Evolutionary conservation across 192 early-diverging fungal species (phyloP), one percentile per base, ranked within the genome.

Genomic region (Gonapodya sp.): DNA sequence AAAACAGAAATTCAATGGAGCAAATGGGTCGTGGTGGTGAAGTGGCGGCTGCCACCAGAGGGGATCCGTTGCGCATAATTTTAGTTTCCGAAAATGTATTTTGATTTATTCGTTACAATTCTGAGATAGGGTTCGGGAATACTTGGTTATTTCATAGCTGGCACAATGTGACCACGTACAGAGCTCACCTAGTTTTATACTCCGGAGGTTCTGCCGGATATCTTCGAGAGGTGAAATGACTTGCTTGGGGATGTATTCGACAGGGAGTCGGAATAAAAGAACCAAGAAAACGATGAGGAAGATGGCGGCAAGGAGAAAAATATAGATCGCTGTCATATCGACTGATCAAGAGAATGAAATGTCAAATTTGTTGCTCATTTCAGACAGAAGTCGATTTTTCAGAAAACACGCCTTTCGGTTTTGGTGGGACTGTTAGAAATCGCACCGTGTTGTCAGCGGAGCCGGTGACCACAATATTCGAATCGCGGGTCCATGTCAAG

Each of bases 381-480:
- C 46, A 64, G 24, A 64, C 46, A 24, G 8, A 64, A 64, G 46
- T n/a, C n/a, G n/a, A 64, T 8, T 64, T 8, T 16, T 64, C 8
- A 24, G 46, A 77, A 33, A 16, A 31, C 75, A 31, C 34, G 31
- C 75, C 75, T 77, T 18, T 32, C 2, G 30, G 75, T 77, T 34
- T 18, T 34, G 18, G 30, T 2, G 75, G 75, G 2, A 77, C 75
- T 18, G 30, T 31, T 16, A 34, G 8, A 34, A 31, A 2, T 14
- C 75, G 8, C 8, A 77, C 75, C 8, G 75, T 77, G 75, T 33
- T 32, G 34, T 77, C 75, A 16, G 75, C 75, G 31, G 75, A 77
- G 31, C 75, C 34, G 75, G 18, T 77, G 31, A 18, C 18, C 8
- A 77, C 8, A 8, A 77, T 77, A 33, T 34, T 77, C 18, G 75